These are phyloP conservation scores for Aureobasidium musti DNA, from an alignment of 2,329 filamentous ascomycete species.

Conservation along the genomic window DNA sequence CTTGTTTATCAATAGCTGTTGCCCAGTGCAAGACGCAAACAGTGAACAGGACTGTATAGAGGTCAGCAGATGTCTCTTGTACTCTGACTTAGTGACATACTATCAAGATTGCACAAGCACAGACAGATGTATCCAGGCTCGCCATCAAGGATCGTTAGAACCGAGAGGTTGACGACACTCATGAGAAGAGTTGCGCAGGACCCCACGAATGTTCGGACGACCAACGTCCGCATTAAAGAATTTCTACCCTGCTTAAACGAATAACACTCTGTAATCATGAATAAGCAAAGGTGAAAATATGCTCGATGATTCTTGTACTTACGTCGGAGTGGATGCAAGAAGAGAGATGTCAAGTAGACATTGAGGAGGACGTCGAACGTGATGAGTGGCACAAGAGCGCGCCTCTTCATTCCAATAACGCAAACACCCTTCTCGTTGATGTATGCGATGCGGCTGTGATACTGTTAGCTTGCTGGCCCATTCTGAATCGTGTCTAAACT, in stretches of 20 bases:
- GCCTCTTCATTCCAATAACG: slow-evolving; percentile 62
- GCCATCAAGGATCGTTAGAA: slow-evolving; percentile 60
- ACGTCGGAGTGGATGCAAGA: slow-evolving; percentile 3
- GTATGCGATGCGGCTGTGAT: slow-evolving; percentile 56
- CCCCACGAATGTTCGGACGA: slow-evolving; percentile 62
- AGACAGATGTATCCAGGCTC: slow-evolving; percentile 67
- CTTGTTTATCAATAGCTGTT: slow-evolving; percentile 44
- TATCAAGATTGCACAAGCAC: slow-evolving; percentile 65
- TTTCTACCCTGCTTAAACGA: slow-evolving; percentile 54
- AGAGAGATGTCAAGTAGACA: slow-evolving; percentile 39
- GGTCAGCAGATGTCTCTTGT: not conserved
- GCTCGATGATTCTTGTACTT: not conserved
- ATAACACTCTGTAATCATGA: slow-evolving; percentile 51
- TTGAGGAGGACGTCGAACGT: slow-evolving; percentile 63
- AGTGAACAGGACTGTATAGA: slow-evolving; percentile 54
- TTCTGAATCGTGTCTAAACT: slow-evolving; percentile 33
- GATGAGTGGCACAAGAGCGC: slow-evolving; percentile 63
- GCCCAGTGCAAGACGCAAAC: slow-evolving; percentile 65
- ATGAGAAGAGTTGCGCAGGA: slow-evolving; percentile 59
- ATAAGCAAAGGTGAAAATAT: not conserved
- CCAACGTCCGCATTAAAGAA: slow-evolving; percentile 54
- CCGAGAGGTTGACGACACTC: slow-evolving; percentile 61
- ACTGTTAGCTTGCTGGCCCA: not conserved
- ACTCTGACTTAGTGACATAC: slow-evolving; percentile 44
- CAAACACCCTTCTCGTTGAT: slow-evolving; percentile 57